Base-by-base conservation (phyloP, 2,329 filamentous ascomycete genomes). In the Allantophomopsis lycopodina region DNA sequence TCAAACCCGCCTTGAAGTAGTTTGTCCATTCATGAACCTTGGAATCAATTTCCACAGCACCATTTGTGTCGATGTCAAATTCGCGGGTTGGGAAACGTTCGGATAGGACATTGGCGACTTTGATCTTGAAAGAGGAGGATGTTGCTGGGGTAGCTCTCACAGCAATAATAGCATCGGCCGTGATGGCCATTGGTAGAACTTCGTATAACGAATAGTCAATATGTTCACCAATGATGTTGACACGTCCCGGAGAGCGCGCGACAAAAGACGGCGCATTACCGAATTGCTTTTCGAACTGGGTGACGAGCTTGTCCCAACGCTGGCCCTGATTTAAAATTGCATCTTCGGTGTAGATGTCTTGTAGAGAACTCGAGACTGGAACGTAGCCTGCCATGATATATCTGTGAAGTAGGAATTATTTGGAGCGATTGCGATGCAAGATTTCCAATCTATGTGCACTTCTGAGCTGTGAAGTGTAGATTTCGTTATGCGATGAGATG, bases 201-300 rank as follows among this genome's bases (percentile, higher is more conserved):
- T 91, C 80, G 67, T 96, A 98, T 15, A 98, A 75, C 12, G 86
- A 94, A 65, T 98, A 98, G 66, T 98, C 91, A 54, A 98, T 94
- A 65, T 98, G 91, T 70, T 98, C 91, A 60, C 91, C 91, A 57
- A 98, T 95, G 55, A 98, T 91, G 65, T 96, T 96, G 49, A 98
- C 91, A 49, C 91, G 76, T 44, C 91, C 91, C 1, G 91, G 91
- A 40, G 88, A 94, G 46, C 91, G 79, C 8, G 89, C 76, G 15
- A 96, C 76, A 53, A 94, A 95, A 43, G 83, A 72, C 32, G 88
- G 78, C 13, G 69, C 64, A 38, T 75, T 69, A 49, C 76, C 79
- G 61, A 89, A 94, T 33, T 63, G 65, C 42, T 71, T 61, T 48
- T 78, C 66, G 62, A 96, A 96, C 48, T 71, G 70, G 38, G 71